These are phyloP conservation scores for Blastobotrys attinorum DNA, from an alignment of 805 yeast genomes.

Conservation along the genomic window DNA sequence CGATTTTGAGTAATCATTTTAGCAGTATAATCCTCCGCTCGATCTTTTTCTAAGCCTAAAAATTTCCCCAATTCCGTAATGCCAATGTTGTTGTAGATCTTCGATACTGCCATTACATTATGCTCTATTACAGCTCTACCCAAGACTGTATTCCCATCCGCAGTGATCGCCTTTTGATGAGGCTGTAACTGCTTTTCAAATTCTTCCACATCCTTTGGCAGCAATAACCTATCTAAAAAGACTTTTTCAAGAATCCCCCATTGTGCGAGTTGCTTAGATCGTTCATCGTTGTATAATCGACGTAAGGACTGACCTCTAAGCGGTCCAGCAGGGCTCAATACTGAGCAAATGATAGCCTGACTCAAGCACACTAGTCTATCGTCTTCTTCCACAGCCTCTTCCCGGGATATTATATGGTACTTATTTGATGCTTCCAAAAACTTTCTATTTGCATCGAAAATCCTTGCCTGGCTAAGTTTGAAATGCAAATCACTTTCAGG, in stretches of 20 bases:
- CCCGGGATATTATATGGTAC: conserved; percentile 23
- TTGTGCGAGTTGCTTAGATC: conserved; percentile 11
- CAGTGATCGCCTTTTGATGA: conserved; percentile 16
- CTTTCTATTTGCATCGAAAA: conserved; percentile 22
- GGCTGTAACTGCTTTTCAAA: conserved; percentile 15
- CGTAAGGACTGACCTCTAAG: conserved; percentile 21
- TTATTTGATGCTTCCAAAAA: conserved; percentile 26
- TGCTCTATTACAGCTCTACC: conserved; percentile 27
- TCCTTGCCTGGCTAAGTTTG: conserved; percentile 26
- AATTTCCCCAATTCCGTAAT: conserved; percentile 21
- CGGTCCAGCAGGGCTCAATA: conserved; percentile 29
- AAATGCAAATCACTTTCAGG: conserved; percentile 18
- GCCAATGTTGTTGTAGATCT: conserved; percentile 23
- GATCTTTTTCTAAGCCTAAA: conserved; percentile 18
- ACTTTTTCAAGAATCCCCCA: conserved; percentile 22
- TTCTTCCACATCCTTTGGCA: conserved; percentile 18
- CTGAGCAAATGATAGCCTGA: conserved; percentile 24
- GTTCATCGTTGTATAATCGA: conserved; percentile 24
- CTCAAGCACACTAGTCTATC: conserved; percentile 20
- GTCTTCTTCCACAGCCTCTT: conserved; percentile 18
- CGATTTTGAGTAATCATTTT: conserved; percentile 27
- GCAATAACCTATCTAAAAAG: conserved; percentile 21
- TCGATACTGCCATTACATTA: conserved; percentile 27
- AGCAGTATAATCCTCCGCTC: conserved; percentile 24
- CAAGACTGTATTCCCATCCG: conserved; percentile 24